Evolutionary conservation across 805 yeast genomes (phyloP).

Genomic region (Barnettozyma vustinii): DNA sequence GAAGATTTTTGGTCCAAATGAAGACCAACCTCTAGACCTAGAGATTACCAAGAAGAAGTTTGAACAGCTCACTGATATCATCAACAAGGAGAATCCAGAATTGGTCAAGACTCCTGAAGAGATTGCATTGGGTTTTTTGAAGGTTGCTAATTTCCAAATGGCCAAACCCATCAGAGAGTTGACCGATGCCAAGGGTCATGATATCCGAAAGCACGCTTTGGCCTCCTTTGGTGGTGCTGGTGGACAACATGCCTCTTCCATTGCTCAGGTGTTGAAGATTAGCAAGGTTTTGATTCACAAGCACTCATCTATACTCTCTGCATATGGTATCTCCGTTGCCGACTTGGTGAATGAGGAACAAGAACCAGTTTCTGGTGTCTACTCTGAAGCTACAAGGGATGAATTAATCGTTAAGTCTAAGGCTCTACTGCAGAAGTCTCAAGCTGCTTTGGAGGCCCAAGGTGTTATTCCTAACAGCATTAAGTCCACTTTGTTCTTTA

Average conservation of each 20-base stretch:
- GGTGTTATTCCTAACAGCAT: conserved; percentile 24
- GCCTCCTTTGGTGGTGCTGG: conserved; percentile 49
- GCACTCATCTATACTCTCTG: conserved; percentile 42
- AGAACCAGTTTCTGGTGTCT: conserved; percentile 24
- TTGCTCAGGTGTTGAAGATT: conserved; percentile 38
- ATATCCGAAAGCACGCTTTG: conserved; percentile 36
- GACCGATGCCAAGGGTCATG: conserved; percentile 42
- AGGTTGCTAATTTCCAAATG: conserved; percentile 42
- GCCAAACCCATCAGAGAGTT: conserved; percentile 42
- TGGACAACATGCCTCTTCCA: conserved; percentile 41
- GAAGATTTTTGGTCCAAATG: conserved; percentile 41
- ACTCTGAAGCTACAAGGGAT: conserved; percentile 20
- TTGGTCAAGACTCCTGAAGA: conserved; percentile 34
- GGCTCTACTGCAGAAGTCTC: conserved; percentile 9
- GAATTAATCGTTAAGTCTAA: conserved; percentile 10
- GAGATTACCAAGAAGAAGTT: conserved; percentile 32
- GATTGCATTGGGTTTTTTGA: conserved; percentile 41
- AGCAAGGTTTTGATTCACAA: conserved; percentile 38
- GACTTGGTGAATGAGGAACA: conserved; percentile 28
- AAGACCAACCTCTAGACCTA: conserved; percentile 34
- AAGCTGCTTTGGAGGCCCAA: conserved; percentile 17
- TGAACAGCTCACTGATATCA: conserved; percentile 31
- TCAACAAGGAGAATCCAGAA: conserved; percentile 31
- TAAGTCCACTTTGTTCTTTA: conserved; percentile 27
- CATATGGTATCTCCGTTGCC: conserved; percentile 41